Percentiles rank a stretch among this genome's conserved stretches.
Evolutionary conservation across 495 filamentous ascomycete genomes (phyloP).

Genomic region (Xylaria telfairii): DNA sequence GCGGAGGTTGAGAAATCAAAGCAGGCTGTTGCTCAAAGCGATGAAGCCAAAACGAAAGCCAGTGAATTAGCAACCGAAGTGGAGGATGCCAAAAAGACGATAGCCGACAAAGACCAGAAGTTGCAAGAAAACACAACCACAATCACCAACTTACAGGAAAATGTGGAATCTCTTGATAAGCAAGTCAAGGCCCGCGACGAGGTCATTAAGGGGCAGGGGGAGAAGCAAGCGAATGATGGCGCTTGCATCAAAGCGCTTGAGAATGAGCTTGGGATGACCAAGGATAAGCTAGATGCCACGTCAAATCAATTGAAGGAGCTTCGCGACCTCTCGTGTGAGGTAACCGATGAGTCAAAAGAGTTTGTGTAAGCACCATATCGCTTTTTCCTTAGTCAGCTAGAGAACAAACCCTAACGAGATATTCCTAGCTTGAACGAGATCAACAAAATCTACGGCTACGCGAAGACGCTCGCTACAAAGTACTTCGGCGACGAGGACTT

Average conservation of each 20-base stretch:
- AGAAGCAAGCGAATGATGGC: conserved; percentile 8
- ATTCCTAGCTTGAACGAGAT: conserved; percentile 4
- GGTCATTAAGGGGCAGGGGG: conserved; percentile 2
- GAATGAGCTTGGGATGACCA: neutral
- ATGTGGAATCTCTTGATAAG: neutral
- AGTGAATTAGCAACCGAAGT: neutral
- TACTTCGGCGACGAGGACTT: conserved; percentile 13
- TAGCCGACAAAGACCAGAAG: conserved; percentile 17
- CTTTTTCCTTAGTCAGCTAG: neutral
- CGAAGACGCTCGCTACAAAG: neutral
- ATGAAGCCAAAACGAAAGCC: neutral
- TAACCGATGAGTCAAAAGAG: conserved; percentile 1
- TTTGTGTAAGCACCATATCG: conserved; percentile 15
- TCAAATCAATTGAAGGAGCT: conserved; percentile 17
- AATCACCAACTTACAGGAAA: neutral
- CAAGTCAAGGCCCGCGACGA: conserved; percentile 7
- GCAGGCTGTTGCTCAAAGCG: conserved; percentile 12
- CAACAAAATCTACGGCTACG: conserved; percentile 15
- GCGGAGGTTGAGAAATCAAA: neutral
- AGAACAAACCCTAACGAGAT: neutral
- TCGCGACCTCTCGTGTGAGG: conserved; percentile 3
- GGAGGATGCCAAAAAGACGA: neutral
- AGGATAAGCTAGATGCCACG: neutral
- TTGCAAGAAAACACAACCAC: neutral
- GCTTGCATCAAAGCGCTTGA: conserved; percentile 15